Base-by-base conservation (phyloP, 768 basidiomycete species). In the Tricholoma furcatifolium region DNA sequence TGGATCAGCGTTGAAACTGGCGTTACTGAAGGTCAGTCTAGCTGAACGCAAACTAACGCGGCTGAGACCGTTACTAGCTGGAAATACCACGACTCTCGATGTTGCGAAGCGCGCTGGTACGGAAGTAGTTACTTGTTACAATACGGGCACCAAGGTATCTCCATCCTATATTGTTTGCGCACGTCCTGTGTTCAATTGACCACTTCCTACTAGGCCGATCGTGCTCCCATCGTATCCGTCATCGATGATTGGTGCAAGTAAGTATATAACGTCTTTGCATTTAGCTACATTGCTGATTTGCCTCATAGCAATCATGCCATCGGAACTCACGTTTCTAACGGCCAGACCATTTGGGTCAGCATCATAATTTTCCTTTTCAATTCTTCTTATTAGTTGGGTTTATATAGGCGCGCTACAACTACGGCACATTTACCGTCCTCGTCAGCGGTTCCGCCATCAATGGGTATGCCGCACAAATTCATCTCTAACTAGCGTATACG, bases 231-330 rank as follows among this genome's bases (percentile, higher is more conserved):
- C 43, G n/a, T 45, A 38, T 38, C 51, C 21, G 51, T 52, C 3
- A 52, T 52, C 32, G 51, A 52, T 27, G 43, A 52, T 43, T 45
- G 51, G 49, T 51, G 50, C 50, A 51, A 51, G 50, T 51, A 23
- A 31, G 50, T 51, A 27, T 51, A n/a, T n/a, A 34, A 35, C 38
- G 14, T 36, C 18, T 8, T 27, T n/a, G 15, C 24, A 51, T 36
- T 21, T 41, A 15, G 43, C 43, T 27, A 27, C 6, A 27, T 43
- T 24, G 10, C 12, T 10, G 9, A 44, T 27, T 43, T 27, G 3
- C 2, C 11, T 2, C 15, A 2, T 43, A 43, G 43, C 24, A 43
- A 43, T 24, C 43, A 43, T 31, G 43, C 43, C 43, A 43, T 43
- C 4, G 43, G 43, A 12, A 23, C 20, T 3, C 5, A 2, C n/a